These are phyloP conservation scores for Ganoderma lucidum DNA, from an alignment of 1,284 basidiomycete genomes.

Conservation along the genomic window DNA sequence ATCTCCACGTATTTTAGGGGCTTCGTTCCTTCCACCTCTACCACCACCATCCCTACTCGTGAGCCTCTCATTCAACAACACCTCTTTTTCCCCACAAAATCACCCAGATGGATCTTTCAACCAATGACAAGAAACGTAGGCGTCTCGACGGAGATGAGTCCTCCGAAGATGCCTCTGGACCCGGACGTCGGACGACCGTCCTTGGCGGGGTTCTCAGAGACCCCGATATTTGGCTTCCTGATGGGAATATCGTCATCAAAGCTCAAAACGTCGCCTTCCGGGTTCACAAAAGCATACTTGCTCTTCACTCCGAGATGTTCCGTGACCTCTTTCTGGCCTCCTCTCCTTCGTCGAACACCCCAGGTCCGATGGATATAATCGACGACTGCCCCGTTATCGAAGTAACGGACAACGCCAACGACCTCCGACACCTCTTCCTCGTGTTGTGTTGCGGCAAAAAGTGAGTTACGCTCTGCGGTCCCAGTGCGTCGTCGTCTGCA, in stretches of 20 bases:
- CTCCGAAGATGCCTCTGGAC: not conserved
- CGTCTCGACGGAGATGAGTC: not conserved
- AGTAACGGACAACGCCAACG: not conserved
- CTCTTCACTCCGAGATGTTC: not conserved
- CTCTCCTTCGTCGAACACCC: not conserved
- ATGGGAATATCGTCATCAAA: not conserved
- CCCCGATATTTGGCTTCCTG: not conserved
- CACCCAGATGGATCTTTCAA: not conserved
- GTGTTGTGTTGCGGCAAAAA: not conserved
- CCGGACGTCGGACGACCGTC: not conserved
- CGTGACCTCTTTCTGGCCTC: not conserved
- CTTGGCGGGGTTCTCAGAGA: not conserved
- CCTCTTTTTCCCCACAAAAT: not conserved
- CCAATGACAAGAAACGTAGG: not conserved
- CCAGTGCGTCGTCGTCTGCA: too few relatives aligned
- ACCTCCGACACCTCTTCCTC: not conserved
- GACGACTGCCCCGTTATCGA: not conserved
- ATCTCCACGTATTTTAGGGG: not conserved
- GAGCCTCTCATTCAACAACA: not conserved
- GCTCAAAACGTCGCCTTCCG: not conserved
- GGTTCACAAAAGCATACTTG: not conserved
- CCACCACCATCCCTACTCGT: not conserved
- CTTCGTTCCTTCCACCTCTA: not conserved
- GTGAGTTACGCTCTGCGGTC: not conserved
- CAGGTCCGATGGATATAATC: not conserved